phyloP scores from a whole-genome alignment of 192 early-diverging fungal species.

The Podochytrium sp. region DNA sequence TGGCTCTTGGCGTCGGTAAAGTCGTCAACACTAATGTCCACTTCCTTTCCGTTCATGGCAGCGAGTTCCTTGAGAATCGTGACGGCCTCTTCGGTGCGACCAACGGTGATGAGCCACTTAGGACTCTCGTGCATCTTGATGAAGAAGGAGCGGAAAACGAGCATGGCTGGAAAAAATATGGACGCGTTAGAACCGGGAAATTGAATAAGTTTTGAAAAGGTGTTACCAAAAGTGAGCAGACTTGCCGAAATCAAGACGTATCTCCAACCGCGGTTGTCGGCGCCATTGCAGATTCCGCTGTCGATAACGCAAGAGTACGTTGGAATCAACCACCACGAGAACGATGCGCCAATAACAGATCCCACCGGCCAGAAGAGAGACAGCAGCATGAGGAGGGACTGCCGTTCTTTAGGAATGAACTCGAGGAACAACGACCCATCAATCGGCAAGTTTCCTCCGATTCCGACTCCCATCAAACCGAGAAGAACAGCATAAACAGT shows the following conservation, averaged over 20 bases:
- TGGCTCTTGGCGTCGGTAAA: neutral
- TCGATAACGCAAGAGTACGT: constrained; percentile 60
- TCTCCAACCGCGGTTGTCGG: constrained; percentile 64
- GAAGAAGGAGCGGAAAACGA: constrained; percentile 66
- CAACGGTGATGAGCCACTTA: constrained; percentile 68
- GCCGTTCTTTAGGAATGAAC: constrained; percentile 78
- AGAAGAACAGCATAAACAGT: constrained; percentile 26
- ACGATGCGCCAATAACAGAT: constrained; percentile 68
- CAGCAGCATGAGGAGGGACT: constrained; percentile 80
- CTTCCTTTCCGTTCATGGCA: constrained; percentile 17
- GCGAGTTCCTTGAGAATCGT: constrained; percentile 21
- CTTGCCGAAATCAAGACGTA: constrained; percentile 58
- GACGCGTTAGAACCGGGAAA: too few relatives aligned
- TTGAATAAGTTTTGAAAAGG: too few relatives aligned
- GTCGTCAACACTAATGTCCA: constrained; percentile 5
- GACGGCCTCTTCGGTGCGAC: constrained; percentile 26
- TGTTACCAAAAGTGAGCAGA: constrained; percentile 60
- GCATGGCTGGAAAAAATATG: too few relatives aligned
- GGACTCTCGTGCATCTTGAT: constrained; percentile 72
- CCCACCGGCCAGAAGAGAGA: constrained; percentile 86
- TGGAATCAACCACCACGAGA: constrained; percentile 71
- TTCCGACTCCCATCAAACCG: neutral
- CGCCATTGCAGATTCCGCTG: constrained; percentile 12
- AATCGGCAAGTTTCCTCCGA: constrained; percentile 20
- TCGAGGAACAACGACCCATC: constrained; percentile 70